Evolutionary conservation across 495 filamentous ascomycete species (phyloP).

Genomic region (Trypethelium eluteriae): DNA sequence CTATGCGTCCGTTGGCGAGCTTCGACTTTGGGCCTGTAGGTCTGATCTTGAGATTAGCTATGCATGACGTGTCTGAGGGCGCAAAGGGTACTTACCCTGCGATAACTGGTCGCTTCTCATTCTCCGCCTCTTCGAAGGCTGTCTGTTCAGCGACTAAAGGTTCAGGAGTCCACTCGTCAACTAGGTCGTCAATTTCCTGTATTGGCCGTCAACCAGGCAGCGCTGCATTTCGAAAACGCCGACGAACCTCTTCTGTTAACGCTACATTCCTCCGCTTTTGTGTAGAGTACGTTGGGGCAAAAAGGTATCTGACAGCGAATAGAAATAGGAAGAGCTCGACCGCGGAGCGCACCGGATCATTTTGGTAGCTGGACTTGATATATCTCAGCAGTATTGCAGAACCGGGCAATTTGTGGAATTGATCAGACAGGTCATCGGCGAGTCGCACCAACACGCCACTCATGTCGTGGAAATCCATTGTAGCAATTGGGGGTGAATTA

Average conservation of each 20-base stretch:
- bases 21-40: constrained; percentile 86
- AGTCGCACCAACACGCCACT: neutral
- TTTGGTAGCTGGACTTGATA: constrained; percentile 91
- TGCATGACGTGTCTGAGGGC: neutral
- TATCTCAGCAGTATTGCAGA: constrained; percentile 92
- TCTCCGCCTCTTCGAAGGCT: constrained; percentile 66
- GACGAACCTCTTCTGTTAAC: constrained; percentile 67
- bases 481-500: neutral
- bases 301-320: constrained; percentile 87
- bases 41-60: constrained; percentile 39
- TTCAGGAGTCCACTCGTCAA: constrained; percentile 95
- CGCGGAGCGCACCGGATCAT: constrained; percentile 87
- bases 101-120: constrained; percentile 78
- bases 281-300: constrained; percentile 85
- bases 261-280: constrained; percentile 77
- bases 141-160: constrained; percentile 71
- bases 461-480: neutral
- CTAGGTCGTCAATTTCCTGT: constrained; percentile 90
- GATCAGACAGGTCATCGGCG: constrained; percentile 2
- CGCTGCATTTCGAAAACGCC: neutral
- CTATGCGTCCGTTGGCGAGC: constrained; percentile 79
- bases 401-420: constrained; percentile 81
- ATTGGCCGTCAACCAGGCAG: neutral
- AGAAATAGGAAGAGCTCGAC: constrained; percentile 92
- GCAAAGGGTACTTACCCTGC: constrained; percentile 56